Percentiles rank a stretch among this genome's conserved stretches.
These are phyloP conservation scores for Dactylonectria macrodidyma DNA, from an alignment of 2,329 filamentous ascomycete species.

Conservation along the genomic window DNA sequence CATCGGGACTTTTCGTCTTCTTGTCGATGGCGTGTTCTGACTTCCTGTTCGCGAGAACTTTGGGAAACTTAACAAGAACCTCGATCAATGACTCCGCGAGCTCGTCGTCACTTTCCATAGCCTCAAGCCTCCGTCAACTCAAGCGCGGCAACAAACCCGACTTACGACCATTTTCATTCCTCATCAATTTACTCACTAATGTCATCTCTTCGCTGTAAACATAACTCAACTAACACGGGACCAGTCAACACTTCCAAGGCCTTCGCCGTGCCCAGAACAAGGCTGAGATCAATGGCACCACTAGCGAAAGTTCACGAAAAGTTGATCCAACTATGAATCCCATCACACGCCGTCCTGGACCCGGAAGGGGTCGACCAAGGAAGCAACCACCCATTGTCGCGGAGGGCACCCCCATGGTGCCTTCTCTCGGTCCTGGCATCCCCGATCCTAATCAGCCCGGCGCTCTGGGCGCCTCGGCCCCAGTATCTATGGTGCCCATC, in stretches of 20 bases:
- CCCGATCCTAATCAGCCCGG: slow-evolving; percentile 11
- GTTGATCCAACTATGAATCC: slow-evolving; percentile 69
- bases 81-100: neutral
- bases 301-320: slow-evolving; percentile 55
- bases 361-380: slow-evolving; percentile 68
- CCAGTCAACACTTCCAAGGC: slow-evolving; percentile 74
- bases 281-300: slow-evolving; percentile 57
- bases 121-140: neutral
- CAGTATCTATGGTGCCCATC: slow-evolving; percentile 15
- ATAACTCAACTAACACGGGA: slow-evolving; percentile 32
- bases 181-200: neutral
- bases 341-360: slow-evolving; percentile 72
- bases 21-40: neutral
- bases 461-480: slow-evolving; percentile 7
- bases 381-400: slow-evolving; percentile 56
- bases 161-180: neutral
- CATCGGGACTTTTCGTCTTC: neutral
- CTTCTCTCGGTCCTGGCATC: neutral
- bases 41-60: neutral
- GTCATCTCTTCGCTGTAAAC: neutral
- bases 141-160: neutral
- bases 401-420: slow-evolving; percentile 11
- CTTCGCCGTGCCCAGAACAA: slow-evolving; percentile 70
- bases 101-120: neutral
- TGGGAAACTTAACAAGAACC: neutral